Percentiles rank a stretch among this genome's conserved stretches.
Conservation (phyloP, 441 rosid genomes). For the Bocquillonia castaneifolia region DNA sequence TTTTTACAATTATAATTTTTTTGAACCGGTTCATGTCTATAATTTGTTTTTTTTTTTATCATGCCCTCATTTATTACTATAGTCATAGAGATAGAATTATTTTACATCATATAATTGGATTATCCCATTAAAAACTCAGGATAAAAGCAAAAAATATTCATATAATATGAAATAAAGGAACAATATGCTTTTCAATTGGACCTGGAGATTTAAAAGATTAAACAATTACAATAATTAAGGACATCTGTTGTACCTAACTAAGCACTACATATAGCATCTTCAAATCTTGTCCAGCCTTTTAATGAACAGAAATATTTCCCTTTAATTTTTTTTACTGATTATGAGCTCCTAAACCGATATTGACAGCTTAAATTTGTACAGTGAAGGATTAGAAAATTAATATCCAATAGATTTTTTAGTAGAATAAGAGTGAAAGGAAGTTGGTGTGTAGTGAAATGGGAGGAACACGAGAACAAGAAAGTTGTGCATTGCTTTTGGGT, state of each 20-base stretch:
- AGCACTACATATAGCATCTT: constrained; percentile 24
- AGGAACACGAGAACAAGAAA: constrained; percentile 52
- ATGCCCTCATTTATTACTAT: too few relatives aligned
- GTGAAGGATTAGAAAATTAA: constrained; percentile 19
- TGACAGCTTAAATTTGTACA: constrained; percentile 34
- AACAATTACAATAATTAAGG: too few relatives aligned
- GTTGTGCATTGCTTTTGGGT: constrained; percentile 33
- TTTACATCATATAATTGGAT: too few relatives aligned
- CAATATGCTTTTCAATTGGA: too few relatives aligned
- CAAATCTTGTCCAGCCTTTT: constrained; percentile 18
- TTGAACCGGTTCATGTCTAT: too few relatives aligned
- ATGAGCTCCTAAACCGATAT: constrained; percentile 24
- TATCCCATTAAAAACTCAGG: too few relatives aligned
- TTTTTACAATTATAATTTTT: too few relatives aligned
- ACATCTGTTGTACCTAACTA: constrained; percentile 2
- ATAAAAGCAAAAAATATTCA: too few relatives aligned
- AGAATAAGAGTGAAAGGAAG: constrained; percentile 22
- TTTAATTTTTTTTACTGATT: constrained; percentile 5
- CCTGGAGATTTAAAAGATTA: too few relatives aligned
- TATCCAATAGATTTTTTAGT: constrained; percentile 7
- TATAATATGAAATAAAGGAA: too few relatives aligned
- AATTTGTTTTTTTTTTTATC: too few relatives aligned
- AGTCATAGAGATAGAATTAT: too few relatives aligned
- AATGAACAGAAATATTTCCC: neutral
- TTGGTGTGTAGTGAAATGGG: constrained; percentile 34